Evolutionary conservation across 352 stramenopile genomes (phyloP), one percentile per base, ranked within the genome.

Genomic region (Globisporangium cylindrosporum): DNA sequence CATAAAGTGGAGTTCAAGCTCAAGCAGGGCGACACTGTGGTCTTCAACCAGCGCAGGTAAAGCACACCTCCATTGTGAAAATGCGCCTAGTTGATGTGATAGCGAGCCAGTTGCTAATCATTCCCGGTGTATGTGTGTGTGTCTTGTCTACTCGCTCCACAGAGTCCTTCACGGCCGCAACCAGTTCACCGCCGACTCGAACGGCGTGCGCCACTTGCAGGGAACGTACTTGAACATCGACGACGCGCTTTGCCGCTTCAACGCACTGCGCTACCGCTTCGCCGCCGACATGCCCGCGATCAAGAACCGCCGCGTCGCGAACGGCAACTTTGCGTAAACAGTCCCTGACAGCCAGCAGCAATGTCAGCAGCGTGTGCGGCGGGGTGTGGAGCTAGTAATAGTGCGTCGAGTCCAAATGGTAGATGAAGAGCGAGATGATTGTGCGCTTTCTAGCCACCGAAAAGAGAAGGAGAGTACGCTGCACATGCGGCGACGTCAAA

Each of bases 211-310:
- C 55, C 88, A 96, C 66, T 74, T 96, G 8, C 88, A 96, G 67
- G 88, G 88, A 66, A 93, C 86, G 3, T 96, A 96, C 68, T 38
- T 96, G 67, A 96, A 94, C 73, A 94, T 96, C 64, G 88, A 96
- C 67, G 87, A 96, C 71, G 88, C 85, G 32, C 66, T 92, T n/a
- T 94, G 84, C 46, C 82, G 87, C 66, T 96, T 89, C 81, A 91
- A 93, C 49, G 82, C 82, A 15, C 73, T 96, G 48, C 80, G 82
- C 49, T 69, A 84, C 20, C 81, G 80, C 64, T 84, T 93, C 54
- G 80, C 74, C 3, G 53, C 61, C 20, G 67, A 81, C 27, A 68
- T 87, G 36, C 62, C 74, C 1, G 62, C 64, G 20, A 67, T 79
- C 62, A 89, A 88, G 76, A 92, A 92, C 66, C 82, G 76, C 29